Evolutionary conservation across 805 yeast species (phyloP).

Genomic region (Ogataea dorogensis): DNA sequence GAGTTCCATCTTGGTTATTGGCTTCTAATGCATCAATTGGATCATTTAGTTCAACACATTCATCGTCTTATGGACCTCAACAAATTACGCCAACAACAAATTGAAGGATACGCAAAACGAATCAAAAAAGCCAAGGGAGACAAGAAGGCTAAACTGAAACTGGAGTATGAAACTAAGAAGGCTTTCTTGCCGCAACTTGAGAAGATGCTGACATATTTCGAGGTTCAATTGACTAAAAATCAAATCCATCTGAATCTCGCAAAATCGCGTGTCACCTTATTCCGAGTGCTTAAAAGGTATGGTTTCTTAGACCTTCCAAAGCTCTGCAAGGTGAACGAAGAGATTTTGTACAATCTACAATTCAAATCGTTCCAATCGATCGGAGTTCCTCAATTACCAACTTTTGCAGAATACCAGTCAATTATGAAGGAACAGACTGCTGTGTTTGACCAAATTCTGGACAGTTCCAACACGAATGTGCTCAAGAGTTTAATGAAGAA

Average conservation of each 20-base stretch:
- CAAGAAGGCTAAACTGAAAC: conserved; percentile 23
- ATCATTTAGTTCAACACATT: conserved; percentile 24
- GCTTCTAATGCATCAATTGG: conserved; percentile 48
- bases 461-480: conserved; percentile 13
- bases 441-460: conserved; percentile 14
- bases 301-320: conserved; percentile 31
- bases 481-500: conserved; percentile 17
- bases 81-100: conserved; percentile 22
- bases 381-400: conserved; percentile 71
- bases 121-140: conserved; percentile 30
- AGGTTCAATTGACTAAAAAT: conserved; percentile 12
- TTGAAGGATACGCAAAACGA: conserved; percentile 20
- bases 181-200: conserved; percentile 13
- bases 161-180: conserved; percentile 24
- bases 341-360: conserved; percentile 52
- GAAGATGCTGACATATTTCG: conserved; percentile 15
- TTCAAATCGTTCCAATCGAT: conserved; percentile 79
- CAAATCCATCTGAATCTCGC: conserved; percentile 18
- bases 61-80: conserved; percentile 21
- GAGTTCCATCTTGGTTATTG: conserved; percentile 69
- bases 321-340: conserved; percentile 29
- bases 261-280: conserved; percentile 23
- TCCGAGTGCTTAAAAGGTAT: conserved; percentile 26
- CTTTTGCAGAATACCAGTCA: conserved; percentile 38
- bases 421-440: conserved; percentile 17